Evolutionary conservation across 768 basidiomycete genomes (phyloP).

Genomic region (Podaxis carcinomalis): DNA sequence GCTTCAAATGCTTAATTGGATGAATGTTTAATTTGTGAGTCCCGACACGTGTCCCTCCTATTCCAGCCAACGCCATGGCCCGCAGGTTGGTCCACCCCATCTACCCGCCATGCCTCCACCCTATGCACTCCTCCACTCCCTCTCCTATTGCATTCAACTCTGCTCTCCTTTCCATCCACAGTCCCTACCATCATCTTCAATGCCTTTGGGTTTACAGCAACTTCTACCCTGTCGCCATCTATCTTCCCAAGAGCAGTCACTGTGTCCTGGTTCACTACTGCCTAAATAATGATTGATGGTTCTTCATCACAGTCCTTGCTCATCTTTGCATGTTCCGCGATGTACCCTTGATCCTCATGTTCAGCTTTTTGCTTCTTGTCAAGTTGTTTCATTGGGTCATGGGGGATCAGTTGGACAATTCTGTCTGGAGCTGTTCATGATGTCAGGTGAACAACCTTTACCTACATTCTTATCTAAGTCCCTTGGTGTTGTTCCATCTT

Average conservation of each 20-base stretch:
- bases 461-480: conserved; percentile 73
- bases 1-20: too few relatives aligned
- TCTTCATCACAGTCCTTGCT: conserved; percentile 64
- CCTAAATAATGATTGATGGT: conserved; percentile 5
- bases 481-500: conserved; percentile 78
- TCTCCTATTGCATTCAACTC: conserved; percentile 62
- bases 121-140: conserved; percentile 42
- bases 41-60: not conserved
- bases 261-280: conserved; percentile 70
- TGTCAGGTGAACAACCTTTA: conserved; percentile 10
- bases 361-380: conserved; percentile 88
- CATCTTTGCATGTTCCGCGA: conserved; percentile 98
- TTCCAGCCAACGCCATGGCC: not conserved
- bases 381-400: conserved; percentile 99
- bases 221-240: conserved; percentile 92
- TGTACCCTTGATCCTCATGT: conserved; percentile 89
- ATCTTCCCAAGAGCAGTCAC: conserved; percentile 89
- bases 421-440: not conserved
- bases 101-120: conserved; percentile 17
- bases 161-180: conserved; percentile 66
- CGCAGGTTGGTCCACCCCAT: not conserved
- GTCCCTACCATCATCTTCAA: conserved; percentile 72
- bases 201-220: conserved; percentile 83
- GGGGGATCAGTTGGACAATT: conserved; percentile 69
- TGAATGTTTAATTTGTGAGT: not conserved